A percentile compares a stretch with the other conserved stretches of the same genome.
Conservation (phyloP, 2,329 filamentous ascomycete genomes). For the Arthrinium phaeospermum region DNA sequence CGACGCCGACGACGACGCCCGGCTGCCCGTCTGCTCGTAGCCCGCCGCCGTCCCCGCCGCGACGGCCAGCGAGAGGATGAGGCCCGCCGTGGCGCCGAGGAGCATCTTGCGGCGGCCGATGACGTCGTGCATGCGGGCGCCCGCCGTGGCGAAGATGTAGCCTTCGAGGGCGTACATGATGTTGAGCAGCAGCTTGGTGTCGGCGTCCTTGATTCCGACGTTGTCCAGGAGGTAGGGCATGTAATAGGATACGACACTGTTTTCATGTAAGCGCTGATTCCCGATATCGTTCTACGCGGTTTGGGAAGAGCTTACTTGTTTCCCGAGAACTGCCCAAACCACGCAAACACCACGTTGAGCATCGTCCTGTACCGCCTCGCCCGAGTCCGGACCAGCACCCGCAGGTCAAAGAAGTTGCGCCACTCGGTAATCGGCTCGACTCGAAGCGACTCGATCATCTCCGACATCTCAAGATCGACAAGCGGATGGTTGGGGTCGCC, state of each 20-base stretch:
- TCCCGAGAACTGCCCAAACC: slow-evolving; percentile 48
- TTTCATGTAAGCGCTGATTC: neutral
- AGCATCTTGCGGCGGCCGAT: slow-evolving; percentile 48
- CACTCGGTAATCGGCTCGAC: slow-evolving; percentile 41
- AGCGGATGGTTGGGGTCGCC: slow-evolving; percentile 46
- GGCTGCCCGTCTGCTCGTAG: slow-evolving; percentile 42
- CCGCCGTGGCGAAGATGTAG: slow-evolving; percentile 43
- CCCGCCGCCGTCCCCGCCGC: slow-evolving; percentile 44
- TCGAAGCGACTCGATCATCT: slow-evolving; percentile 44
- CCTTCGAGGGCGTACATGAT: slow-evolving; percentile 47
- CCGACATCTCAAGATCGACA: slow-evolving; percentile 47
- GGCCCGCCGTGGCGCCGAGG: slow-evolving; percentile 43
- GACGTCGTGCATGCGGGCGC: slow-evolving; percentile 46
- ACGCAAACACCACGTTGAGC: slow-evolving; percentile 47
- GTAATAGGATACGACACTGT: slow-evolving; percentile 44
- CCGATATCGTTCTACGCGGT: no score
- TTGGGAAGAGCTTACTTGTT: slow-evolving; percentile 38
- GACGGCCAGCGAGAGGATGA: slow-evolving; percentile 43
- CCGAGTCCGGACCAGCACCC: slow-evolving; percentile 41
- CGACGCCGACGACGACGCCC: slow-evolving; percentile 40
- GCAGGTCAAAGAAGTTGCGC: slow-evolving; percentile 44
- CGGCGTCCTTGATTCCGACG: slow-evolving; percentile 45
- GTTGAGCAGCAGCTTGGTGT: slow-evolving; percentile 47
- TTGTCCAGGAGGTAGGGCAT: slow-evolving; percentile 46
- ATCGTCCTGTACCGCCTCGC: slow-evolving; percentile 44